A percentile compares a stretch with the other conserved stretches of the same genome.
Evolutionary conservation across 1,139 yeast species (phyloP).

Genomic region (Kodamaea suecica): DNA sequence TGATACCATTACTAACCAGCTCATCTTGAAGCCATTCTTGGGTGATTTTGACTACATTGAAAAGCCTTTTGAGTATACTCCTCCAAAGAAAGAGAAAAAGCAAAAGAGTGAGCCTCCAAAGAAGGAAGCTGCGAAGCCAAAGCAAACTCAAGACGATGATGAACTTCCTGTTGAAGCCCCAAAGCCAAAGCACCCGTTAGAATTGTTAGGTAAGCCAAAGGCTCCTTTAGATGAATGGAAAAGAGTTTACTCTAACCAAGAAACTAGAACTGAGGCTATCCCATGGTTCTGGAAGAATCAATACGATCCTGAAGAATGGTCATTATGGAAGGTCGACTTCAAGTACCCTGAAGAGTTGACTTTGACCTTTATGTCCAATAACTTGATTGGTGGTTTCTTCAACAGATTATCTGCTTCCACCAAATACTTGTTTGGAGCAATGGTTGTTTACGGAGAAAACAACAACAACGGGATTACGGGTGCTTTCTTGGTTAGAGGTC

Average conservation of each 20-base stretch:
- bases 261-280: slow-evolving; percentile 87
- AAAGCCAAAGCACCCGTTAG: slow-evolving; percentile 92
- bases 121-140: slow-evolving; percentile 23
- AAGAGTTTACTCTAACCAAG: slow-evolving; percentile 99
- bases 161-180: slow-evolving; percentile 38
- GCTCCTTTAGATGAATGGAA: slow-evolving; percentile 81
- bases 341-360: slow-evolving; percentile 98
- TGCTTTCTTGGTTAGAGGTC: slow-evolving; percentile 92
- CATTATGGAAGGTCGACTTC: slow-evolving; percentile 93
- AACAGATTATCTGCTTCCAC: slow-evolving; percentile 88
- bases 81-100: slow-evolving; percentile 21
- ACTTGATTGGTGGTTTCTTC: slow-evolving; percentile 98
- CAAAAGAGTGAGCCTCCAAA: slow-evolving; percentile 6
- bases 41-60: slow-evolving; percentile 56
- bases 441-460: slow-evolving; percentile 97
- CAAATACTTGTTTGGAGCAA: slow-evolving; percentile 90
- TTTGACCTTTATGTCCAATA: too few species aligned
- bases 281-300: slow-evolving; percentile 97
- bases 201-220: slow-evolving; percentile 70
- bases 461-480: slow-evolving; percentile 97
- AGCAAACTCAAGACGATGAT: slow-evolving; percentile 17
- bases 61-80: slow-evolving; percentile 54
- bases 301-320: slow-evolving; percentile 91
- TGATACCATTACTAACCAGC: slow-evolving; percentile 61
- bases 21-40: slow-evolving; percentile 43